These are phyloP conservation scores for Echites panduratus DNA, from an alignment of 257 asterid species.

Conservation along the genomic window DNA sequence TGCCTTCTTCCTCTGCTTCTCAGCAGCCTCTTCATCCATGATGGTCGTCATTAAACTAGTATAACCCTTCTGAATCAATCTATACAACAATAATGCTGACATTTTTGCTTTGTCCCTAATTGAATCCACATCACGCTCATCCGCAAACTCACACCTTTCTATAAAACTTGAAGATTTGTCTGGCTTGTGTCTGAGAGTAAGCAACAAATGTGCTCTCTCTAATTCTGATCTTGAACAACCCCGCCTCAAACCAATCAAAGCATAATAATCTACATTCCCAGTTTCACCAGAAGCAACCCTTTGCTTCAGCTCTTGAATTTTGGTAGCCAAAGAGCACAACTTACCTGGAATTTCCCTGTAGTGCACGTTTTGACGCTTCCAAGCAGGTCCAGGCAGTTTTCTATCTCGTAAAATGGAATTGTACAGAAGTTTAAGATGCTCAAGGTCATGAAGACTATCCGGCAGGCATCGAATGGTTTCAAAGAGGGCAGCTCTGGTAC, in stretches of 20 bases:
- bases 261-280: slow-evolving; percentile 71
- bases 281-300: slow-evolving; percentile 83
- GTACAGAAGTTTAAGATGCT: slow-evolving; percentile 79
- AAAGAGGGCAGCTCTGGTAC: slow-evolving; percentile 61
- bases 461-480: slow-evolving; percentile 75
- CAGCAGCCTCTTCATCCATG: slow-evolving; percentile 63
- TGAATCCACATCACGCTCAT: slow-evolving; percentile 64
- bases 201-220: slow-evolving; percentile 77
- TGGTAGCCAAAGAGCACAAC: slow-evolving; percentile 65
- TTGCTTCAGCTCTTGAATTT: slow-evolving; percentile 73
- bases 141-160: slow-evolving; percentile 78
- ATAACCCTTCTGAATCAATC: slow-evolving; percentile 90
- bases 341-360: slow-evolving; percentile 92
- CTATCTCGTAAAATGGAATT: slow-evolving; percentile 74
- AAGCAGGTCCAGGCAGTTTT: slow-evolving; percentile 69
- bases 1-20: slow-evolving; percentile 62
- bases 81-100: slow-evolving; percentile 69
- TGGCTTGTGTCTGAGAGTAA: slow-evolving; percentile 78
- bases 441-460: slow-evolving; percentile 88
- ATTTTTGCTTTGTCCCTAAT: slow-evolving; percentile 68
- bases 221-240: slow-evolving; percentile 84
- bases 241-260: slow-evolving; percentile 69
- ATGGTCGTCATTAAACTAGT: slow-evolving; percentile 50
- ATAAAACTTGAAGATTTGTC: slow-evolving; percentile 67
- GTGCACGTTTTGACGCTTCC: slow-evolving; percentile 76